These are phyloP conservation scores for Nakaseomyces sp. DNA, from an alignment of 1,139 yeast genomes.

Conservation along the genomic window DNA sequence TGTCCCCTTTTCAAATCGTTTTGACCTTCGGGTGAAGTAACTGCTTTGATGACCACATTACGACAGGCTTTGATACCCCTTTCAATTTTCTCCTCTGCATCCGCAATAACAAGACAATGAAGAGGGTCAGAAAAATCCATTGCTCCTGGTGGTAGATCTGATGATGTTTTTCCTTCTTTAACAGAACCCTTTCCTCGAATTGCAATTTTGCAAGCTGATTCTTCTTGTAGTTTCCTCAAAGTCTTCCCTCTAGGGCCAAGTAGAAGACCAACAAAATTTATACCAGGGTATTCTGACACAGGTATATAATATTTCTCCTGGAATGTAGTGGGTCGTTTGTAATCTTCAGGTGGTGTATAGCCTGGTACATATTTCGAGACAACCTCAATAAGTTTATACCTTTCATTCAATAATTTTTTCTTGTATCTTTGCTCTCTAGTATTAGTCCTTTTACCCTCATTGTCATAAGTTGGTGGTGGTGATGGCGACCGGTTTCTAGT, in stretches of 20 bases:
- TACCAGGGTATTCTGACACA: constrained; percentile 77
- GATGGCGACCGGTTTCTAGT: constrained; percentile 56
- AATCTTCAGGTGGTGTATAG: constrained; percentile 74
- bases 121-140: constrained; percentile 66
- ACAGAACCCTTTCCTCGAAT: constrained; percentile 93
- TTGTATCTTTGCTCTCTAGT: constrained; percentile 66
- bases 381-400: constrained; percentile 65
- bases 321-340: constrained; percentile 61
- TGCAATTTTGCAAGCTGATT: constrained; percentile 78
- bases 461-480: constrained; percentile 89
- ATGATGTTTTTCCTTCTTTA: constrained; percentile 70
- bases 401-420: constrained; percentile 61
- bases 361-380: constrained; percentile 70
- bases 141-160: constrained; percentile 38
- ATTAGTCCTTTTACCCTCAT: constrained; percentile 71
- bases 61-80: constrained; percentile 70
- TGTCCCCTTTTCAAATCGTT: constrained; percentile 88
- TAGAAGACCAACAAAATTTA: constrained; percentile 83
- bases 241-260: constrained; percentile 97
- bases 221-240: constrained; percentile 65
- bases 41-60: constrained; percentile 71
- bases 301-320: constrained; percentile 82
- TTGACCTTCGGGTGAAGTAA: constrained; percentile 85
- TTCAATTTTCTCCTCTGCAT: constrained; percentile 65
- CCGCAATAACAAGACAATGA: constrained; percentile 84